These are phyloP conservation scores for Ustanciosporium gigantosporum DNA, from an alignment of 1,284 basidiomycete species.

Conservation along the genomic window DNA sequence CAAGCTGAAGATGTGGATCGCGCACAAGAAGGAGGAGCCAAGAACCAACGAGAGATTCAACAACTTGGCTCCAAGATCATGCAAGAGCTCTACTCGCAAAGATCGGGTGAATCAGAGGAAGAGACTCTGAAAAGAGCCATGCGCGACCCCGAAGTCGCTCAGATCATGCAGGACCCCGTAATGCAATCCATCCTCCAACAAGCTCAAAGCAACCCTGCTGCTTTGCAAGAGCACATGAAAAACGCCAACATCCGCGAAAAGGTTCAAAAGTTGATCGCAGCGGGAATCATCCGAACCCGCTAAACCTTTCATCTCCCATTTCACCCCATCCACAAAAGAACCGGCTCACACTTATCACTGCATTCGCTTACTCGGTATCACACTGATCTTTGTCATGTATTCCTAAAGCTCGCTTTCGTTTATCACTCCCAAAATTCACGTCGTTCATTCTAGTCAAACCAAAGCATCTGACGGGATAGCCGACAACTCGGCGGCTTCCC, in stretches of 20 bases:
- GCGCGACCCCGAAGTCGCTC: slow-evolving; percentile 93
- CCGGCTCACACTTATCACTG: no score
- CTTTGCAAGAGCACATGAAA: slow-evolving; percentile 96
- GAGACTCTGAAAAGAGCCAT: slow-evolving; percentile 90
- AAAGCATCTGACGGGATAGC: no score
- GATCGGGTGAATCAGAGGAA: slow-evolving; percentile 87
- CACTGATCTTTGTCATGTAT: no score
- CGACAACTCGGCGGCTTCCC: no score
- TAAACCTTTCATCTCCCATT: slow-evolving; percentile 11
- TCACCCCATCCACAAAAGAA: no score
- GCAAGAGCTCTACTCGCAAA: slow-evolving; percentile 77
- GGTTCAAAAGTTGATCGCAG: slow-evolving; percentile 89
- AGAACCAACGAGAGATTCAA: slow-evolving; percentile 52
- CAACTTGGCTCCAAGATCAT: slow-evolving; percentile 63
- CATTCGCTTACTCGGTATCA: no score
- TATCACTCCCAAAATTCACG: no score
- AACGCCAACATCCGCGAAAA: slow-evolving; percentile 76
- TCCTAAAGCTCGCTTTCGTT: no score
- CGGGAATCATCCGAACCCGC: slow-evolving; percentile 75
- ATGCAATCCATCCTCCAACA: slow-evolving; percentile 81
- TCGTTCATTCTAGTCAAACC: no score
- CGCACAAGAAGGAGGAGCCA: slow-evolving; percentile 31
- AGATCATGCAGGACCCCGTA: slow-evolving; percentile 65
- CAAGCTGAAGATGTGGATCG: slow-evolving; percentile 44
- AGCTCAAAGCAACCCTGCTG: slow-evolving; percentile 84